Percentiles rank a stretch among this genome's conserved stretches.
Conservation (phyloP, 352 stramenopile genomes). For the Phytophthora sp. region DNA sequence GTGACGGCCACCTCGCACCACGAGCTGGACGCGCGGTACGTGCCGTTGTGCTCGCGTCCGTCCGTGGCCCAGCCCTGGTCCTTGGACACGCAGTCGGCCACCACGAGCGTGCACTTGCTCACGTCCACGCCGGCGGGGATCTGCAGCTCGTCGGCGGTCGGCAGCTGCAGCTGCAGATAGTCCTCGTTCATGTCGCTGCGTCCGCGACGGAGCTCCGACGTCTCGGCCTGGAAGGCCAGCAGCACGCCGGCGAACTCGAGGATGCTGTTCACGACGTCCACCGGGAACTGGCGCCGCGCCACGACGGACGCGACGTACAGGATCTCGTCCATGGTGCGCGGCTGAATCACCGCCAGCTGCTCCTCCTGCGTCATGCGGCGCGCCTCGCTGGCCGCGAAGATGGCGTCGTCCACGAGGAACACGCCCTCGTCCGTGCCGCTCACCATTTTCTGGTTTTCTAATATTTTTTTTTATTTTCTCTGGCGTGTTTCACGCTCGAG, state of each 20-base stretch:
- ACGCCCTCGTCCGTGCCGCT: conserved; percentile 31
- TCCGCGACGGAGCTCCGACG: conserved; percentile 31
- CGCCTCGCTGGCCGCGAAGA: conserved; percentile 29
- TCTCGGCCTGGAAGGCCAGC: conserved; percentile 52
- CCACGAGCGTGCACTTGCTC: conserved; percentile 46
- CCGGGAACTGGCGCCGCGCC: conserved; percentile 36
- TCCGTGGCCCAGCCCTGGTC: conserved; percentile 77
- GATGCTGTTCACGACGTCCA: conserved; percentile 53
- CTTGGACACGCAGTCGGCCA: conserved; percentile 64
- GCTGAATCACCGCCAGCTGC: conserved; percentile 17
- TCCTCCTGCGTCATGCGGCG: conserved; percentile 25
- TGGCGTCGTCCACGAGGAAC: conserved; percentile 38
- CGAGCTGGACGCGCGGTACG: conserved; percentile 63
- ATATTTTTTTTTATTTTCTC: neutral
- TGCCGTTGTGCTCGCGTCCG: conserved; percentile 51
- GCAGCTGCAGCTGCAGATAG: conserved; percentile 55
- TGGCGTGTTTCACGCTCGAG: neutral
- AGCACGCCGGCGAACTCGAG: conserved; percentile 62
- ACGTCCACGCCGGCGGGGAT: conserved; percentile 51
- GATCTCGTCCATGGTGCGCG: conserved; percentile 37
- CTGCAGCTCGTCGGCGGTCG: conserved; percentile 32
- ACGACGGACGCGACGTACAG: conserved; percentile 51
- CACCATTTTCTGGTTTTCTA: conserved; percentile 6
- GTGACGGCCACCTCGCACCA: conserved; percentile 66
- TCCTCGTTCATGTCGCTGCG: conserved; percentile 58